phyloP scores from a whole-genome alignment of 371 early-diverging fungal species.

The Parasitella parasitica region DNA sequence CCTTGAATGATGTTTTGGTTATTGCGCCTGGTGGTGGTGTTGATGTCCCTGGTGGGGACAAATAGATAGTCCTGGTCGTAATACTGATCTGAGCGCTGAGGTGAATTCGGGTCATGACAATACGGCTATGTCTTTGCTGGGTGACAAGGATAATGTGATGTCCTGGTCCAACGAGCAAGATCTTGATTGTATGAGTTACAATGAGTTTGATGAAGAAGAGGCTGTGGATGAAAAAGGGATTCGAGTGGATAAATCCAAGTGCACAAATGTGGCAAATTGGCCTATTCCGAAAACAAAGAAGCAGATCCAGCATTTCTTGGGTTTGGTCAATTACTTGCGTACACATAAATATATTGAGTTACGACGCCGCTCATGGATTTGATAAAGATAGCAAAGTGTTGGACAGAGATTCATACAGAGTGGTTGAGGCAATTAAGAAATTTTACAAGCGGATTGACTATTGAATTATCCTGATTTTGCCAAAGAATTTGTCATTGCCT shows the following conservation, averaged over 20 bases:
- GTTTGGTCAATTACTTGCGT: constrained; percentile 26
- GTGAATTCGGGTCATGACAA: too few species aligned
- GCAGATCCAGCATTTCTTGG: constrained; percentile 22
- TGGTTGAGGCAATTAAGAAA: constrained; percentile 5
- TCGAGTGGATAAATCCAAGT: constrained; percentile 7
- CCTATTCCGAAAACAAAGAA: constrained; percentile 6
- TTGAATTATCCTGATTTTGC: not conserved
- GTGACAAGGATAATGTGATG: too few species aligned
- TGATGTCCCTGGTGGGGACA: too few species aligned
- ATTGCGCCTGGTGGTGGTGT: too few species aligned
- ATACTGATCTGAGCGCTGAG: too few species aligned
- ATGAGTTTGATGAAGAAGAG: too few species aligned
- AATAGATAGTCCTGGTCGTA: too few species aligned
- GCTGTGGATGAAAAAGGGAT: constrained; percentile 12
- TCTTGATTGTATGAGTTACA: too few species aligned
- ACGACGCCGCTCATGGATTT: constrained; percentile 24
- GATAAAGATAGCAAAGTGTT: not conserved
- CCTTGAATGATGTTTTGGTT: too few species aligned
- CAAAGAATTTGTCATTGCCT: not conserved
- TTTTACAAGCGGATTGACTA: not conserved
- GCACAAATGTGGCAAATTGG: constrained; percentile 13
- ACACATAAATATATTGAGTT: constrained; percentile 7
- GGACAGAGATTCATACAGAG: not conserved
- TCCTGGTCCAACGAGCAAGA: too few species aligned
- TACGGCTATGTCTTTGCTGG: too few species aligned